Evolutionary conservation across 2,329 filamentous ascomycete genomes (phyloP).

Genomic region (Cryphonectria naterciae): DNA sequence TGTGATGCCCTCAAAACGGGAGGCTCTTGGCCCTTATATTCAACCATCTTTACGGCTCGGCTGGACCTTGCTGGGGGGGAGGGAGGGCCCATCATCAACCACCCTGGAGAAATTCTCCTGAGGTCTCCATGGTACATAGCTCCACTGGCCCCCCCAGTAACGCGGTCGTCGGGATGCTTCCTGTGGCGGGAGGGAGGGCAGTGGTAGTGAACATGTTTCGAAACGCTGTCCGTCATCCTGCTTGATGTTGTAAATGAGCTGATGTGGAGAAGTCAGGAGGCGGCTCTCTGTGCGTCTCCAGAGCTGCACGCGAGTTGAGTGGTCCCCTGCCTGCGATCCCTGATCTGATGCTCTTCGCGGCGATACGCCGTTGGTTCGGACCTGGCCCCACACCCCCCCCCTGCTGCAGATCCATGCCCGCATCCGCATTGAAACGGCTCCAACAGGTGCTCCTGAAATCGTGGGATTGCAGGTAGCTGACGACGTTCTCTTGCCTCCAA

Average conservation of each 20-base stretch:
- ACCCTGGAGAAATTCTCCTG: neutral
- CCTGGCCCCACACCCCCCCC: constrained; percentile 18
- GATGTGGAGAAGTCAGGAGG: constrained; percentile 22
- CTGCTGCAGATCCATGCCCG: constrained; percentile 17
- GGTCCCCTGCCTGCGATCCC: constrained; percentile 21
- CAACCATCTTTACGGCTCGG: neutral
- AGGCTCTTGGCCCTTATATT: constrained; percentile 7
- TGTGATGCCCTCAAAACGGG: neutral
- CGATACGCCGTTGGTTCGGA: constrained; percentile 24
- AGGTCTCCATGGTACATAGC: neutral
- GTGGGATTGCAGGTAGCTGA: constrained; percentile 19
- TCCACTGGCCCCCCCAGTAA: neutral
- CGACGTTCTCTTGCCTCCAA: constrained; percentile 19
- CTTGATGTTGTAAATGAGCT: constrained; percentile 24
- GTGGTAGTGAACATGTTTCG: constrained; percentile 25
- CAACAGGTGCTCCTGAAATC: constrained; percentile 23
- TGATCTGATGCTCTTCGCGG: constrained; percentile 6
- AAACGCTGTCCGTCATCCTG: constrained; percentile 20
- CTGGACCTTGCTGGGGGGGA: neutral
- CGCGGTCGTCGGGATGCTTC: neutral
- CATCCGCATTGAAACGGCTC: constrained; percentile 23
- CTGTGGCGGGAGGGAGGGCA: neutral
- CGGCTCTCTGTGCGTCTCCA: neutral
- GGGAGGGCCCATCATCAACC: neutral
- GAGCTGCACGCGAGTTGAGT: neutral